Evolutionary conservation across 257 asterid genomes (phyloP), one percentile per base, ranked within the genome.

Genomic region (Gentiana dahurica): DNA sequence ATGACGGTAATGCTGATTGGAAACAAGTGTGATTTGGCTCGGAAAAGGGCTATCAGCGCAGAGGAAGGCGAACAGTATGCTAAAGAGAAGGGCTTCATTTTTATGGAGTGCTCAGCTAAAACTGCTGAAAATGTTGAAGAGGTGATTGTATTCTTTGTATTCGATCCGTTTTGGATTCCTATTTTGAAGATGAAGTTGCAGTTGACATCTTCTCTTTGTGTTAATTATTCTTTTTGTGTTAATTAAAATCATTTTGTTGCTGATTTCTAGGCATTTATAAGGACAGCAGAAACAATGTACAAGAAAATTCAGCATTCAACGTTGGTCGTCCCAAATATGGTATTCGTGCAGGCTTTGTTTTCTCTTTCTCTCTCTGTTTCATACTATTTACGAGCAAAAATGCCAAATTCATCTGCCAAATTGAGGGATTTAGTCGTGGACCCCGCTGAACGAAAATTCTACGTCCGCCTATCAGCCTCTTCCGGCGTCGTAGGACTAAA

Each of bases 261-360:
- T 70, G 35, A 34, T 53, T 57, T 54, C 61, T 85, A 91, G 95
- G 93, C 98, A 53, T 91, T 91, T 57, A 80, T 83, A 54, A 81
- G 78, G 74, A 85, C 97, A 12, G 94, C 98, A 3, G 75, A 85
- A 33, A 79, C 97, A 36, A 87, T 91, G 54, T 83, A 85, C 74
- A 91, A 79, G 86, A 91, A 87, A 75, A 87, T 91, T 60, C 95
- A 87, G 72, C 95, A 91, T 65, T 95, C 97, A 43, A 85, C 83
- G 51, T 84, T 91, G 63, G 98, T 87, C 45, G 90, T 90, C 53
- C 85, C 95, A 54, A 91, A 91, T 70, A 97, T 85, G 97, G 98
- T 91, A 62, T 24, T 24, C 24, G 24, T 24, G 24, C 24, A 24
- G 24, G 24, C 24, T 24, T 24, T 24, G 24, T 24, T 24, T 24